Base-by-base conservation (phyloP, 2,329 filamentous ascomycete genomes). In the Pseudogymnoascus sp. region DNA sequence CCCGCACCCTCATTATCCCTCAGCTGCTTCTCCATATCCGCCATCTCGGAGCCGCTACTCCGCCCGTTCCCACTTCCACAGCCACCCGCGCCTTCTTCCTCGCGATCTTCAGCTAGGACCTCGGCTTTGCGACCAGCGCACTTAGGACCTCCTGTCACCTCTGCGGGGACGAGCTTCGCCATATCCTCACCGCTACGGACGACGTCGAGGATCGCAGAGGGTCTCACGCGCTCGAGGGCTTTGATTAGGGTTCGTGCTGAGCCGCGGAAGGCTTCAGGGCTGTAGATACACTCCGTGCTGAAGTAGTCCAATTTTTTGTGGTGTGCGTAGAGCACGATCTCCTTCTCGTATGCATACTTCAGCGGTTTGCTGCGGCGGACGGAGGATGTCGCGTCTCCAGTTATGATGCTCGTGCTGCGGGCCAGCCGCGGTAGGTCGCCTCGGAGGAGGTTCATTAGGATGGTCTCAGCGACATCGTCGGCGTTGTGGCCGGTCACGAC, bases 281-380 rank as follows among this genome's bases (percentile, higher is more conserved):
- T 96, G 78, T 99, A 99, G 63, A 99, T 92, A 78, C 94, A 99
- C 76, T 99, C 94, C 0, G 94, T 99, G 70, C 87, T 96, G 76
- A 99, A 99, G 76, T 99, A 99, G 72, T 97, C 92, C 65, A 99
- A 80, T 74, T 92, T 92, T 75, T 94, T 96, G 78, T 99, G 92
- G 72, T 97, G 90, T 4, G 94, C 94, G 72, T 99, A 99, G 5
- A 99, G 81, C 16, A 99, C 94, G 67, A 99, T 99, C 73, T 99
- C 94, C 77, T 99, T 99, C 73, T 99, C 94, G 72, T 97, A 99
- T 1, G 93, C 92, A 73, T 97, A 99, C 74, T 99, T 97, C 50
- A 99, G 81, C 12, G 94, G 94, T 76, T 99, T 99, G 76, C 90
- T 96, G 66, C 94, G 84, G 78, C 96, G 95, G 66, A 97, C 93